Evolutionary conservation across 352 stramenopile genomes (phyloP), one percentile per base, ranked within the genome.

Genomic region (Phytopythium oedochilum): DNA sequence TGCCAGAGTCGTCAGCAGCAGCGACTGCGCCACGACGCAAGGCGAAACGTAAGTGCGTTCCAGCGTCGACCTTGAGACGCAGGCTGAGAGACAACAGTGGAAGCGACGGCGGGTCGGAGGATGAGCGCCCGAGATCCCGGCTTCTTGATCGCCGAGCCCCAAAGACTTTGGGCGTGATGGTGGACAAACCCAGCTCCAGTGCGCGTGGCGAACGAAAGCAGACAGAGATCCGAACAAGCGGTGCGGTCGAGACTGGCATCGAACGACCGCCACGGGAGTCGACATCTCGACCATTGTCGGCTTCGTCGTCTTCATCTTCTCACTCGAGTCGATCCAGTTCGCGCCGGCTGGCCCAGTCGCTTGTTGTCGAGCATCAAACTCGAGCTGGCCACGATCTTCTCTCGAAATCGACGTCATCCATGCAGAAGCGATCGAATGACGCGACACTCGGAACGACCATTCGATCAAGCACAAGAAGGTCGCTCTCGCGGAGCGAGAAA

Each of bases 311-410:
- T 0, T 53, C 47, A 22, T 43, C 45, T 2, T 40, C 57, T n/a
- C 64, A 57, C 14, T 31, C 35, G 7, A 52, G 58, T 29, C 58
- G 42, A 32, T 36, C 60, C n/a, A 65, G 29, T 38, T 38, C 25
- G 20, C 60, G 26, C n/a, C 66, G 45, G n/a, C 17, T 53, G 3
- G 29, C 67, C 36, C 36, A 46, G 48, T 25, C 55, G 58, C 26
- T 36, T 40, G 8, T 53, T 32, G 43, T 55, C 55, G 12, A 67
- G 59, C 25, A 63, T 9, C 25, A 40, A 8, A 18, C 47, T 17
- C 40, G 18, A 48, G 38, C 10, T 25, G 32, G 20, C 5, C n/a
- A n/a, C n/a, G n/a, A 53, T 6, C 20, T 15, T 31, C 20, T 53
- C 2, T 53, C 47, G n/a, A 42, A 40, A 43, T 53, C 49, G 11